Evolutionary conservation across 1,284 basidiomycete genomes (phyloP), one percentile per base, ranked within the genome.

Genomic region (Cutaneotrichosporon dermatis): DNA sequence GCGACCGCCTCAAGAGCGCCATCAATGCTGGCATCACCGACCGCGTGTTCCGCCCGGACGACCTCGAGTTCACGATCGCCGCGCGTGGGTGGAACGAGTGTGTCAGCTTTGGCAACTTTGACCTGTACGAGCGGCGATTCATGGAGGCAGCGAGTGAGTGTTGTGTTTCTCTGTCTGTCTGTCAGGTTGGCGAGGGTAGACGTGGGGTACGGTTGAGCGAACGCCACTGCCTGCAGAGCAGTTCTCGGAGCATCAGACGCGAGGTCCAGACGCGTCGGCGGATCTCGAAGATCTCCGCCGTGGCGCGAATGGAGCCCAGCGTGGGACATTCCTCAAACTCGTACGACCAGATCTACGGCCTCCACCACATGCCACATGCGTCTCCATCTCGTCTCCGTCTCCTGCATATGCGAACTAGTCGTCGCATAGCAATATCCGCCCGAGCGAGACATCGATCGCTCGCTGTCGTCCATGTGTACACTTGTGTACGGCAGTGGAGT

Each of bases 81-180:
- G 92, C 94, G 0, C 82, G 94, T n/a, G 94, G 93, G 2, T 99
- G 96, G 95, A 90, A 88, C 69, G 90, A 96, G 78, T 92, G 90
- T 71, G 91, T 99, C 48, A 86, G 85, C 53, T 95, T 96, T 79
- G 92, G 92, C 41, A 88, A 84, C 78, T 97, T 97, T 78, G 90
- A 94, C 66, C 81, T 92, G 60, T 99, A 97, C 80, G 82, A 84
- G 72, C 78, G 83, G 69, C 79, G 93, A 58, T 99, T 98, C 75
- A 84, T 85, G 70, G 83, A 88, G 75, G 95, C 93, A 8, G 82
- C 87, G 16, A 68, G 77, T 78, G 58, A 69, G 76, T 76, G 43
- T 25, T 25, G 13, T 13, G 9, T n/a, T 45, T 25, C 43, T 5
- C 43, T 15, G 25, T 15, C 43, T 39, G 12, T 16, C 13, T 25